These are phyloP conservation scores for Penicillium oxalicum DNA, from an alignment of 2,329 filamentous ascomycete genomes.

Conservation along the genomic window DNA sequence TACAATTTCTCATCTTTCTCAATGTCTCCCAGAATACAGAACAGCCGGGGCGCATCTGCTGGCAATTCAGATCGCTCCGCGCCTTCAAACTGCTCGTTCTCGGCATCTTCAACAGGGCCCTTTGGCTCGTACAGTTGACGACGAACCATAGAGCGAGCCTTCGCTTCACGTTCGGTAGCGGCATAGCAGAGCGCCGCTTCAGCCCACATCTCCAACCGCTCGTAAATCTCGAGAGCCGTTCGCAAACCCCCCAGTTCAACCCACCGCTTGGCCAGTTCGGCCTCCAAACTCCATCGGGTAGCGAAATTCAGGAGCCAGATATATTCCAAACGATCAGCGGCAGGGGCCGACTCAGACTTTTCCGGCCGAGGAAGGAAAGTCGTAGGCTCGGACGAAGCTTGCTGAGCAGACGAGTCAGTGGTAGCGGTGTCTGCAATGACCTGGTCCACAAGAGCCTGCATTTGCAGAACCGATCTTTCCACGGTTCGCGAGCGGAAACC, in stretches of 20 bases:
- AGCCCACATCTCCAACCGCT: conserved; percentile 86
- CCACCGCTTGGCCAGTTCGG: conserved; percentile 91
- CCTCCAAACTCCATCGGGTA: conserved; percentile 87
- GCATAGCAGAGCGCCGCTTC: conserved; percentile 90
- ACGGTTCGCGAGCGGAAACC: conserved; percentile 79
- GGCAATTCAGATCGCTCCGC: conserved; percentile 65
- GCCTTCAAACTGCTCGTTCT: conserved; percentile 58
- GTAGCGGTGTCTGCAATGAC: conserved; percentile 76
- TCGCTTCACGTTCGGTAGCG: conserved; percentile 70
- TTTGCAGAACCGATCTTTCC: conserved; percentile 81
- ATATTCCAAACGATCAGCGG: conserved; percentile 70
- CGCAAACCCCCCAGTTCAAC: conserved; percentile 77
- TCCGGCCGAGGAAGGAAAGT: conserved; percentile 77
- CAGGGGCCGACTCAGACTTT: conserved; percentile 65
- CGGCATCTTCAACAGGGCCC: conserved; percentile 40
- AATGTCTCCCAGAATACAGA: conserved; percentile 90
- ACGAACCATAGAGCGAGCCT: conserved; percentile 69
- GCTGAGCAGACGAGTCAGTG: conserved; percentile 32
- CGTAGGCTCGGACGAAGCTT: conserved; percentile 49
- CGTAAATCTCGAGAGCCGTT: conserved; percentile 92
- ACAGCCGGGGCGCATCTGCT: conserved; percentile 76
- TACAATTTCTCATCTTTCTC: conserved; percentile 70
- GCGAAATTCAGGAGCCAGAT: conserved; percentile 79
- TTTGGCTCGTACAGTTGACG: conserved; percentile 71
- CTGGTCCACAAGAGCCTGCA: conserved; percentile 93